A percentile compares a stretch with the other conserved stretches of the same genome.
Evolutionary conservation across 768 basidiomycete genomes (phyloP).

Genomic region (Brasilioporus rufonigricans): DNA sequence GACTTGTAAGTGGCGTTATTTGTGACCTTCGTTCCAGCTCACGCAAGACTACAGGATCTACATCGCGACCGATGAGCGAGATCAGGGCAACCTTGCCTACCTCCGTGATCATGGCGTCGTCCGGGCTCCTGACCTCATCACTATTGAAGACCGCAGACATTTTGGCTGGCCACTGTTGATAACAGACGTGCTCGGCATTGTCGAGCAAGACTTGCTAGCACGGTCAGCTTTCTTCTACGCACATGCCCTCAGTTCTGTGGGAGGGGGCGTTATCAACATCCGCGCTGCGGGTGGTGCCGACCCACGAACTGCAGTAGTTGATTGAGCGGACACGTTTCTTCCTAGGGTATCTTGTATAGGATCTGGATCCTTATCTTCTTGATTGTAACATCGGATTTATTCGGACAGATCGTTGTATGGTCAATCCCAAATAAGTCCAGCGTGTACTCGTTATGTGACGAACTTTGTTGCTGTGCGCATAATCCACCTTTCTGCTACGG

Average conservation of each 20-base stretch:
- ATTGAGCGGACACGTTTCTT: constrained; percentile 19
- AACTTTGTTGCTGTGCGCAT: no score
- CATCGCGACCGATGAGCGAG: constrained; percentile 43
- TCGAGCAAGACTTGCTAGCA: constrained; percentile 43
- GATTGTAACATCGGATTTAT: background rate
- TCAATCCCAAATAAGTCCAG: no score
- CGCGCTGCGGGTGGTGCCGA: constrained; percentile 41
- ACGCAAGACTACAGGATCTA: constrained; percentile 26
- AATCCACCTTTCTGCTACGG: no score
- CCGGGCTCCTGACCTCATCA: constrained; percentile 41
- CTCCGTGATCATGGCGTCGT: constrained; percentile 37
- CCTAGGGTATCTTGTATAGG: background rate
- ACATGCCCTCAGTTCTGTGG: constrained; percentile 41
- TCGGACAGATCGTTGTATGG: no score
- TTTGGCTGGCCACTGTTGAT: constrained; percentile 44
- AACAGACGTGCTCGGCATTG: constrained; percentile 42
- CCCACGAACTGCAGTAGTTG: constrained; percentile 36
- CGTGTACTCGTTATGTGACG: no score
- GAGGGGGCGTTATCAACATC: constrained; percentile 41
- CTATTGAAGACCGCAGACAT: constrained; percentile 38
- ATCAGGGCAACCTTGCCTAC: constrained; percentile 32
- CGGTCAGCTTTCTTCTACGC: constrained; percentile 41
- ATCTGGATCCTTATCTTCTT: background rate
- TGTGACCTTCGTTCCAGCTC: constrained; percentile 2
- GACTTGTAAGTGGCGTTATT: constrained; percentile 18